phyloP scores from a whole-genome alignment of 2,329 filamentous ascomycete species.

The Stagonosporopsis cucurbitacearum region DNA sequence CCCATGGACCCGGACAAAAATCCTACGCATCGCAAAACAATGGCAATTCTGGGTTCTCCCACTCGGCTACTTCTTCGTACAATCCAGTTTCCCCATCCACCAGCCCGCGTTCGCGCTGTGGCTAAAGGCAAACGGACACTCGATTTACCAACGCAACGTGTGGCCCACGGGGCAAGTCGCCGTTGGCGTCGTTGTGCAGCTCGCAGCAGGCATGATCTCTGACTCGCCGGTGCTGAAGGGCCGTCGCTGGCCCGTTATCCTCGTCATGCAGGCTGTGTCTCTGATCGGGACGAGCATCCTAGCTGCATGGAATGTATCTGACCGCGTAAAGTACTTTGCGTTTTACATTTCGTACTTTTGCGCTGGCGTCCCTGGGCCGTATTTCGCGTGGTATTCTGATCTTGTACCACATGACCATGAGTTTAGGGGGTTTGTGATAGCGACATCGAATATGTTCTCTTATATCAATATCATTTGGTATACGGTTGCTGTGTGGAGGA shows the following conservation, averaged over 20 bases:
- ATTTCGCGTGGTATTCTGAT: conserved; percentile 35
- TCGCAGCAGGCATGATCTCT: conserved; percentile 48
- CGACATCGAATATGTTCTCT: conserved; percentile 33
- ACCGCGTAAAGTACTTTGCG: conserved; percentile 49
- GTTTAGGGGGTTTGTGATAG: conserved; percentile 35
- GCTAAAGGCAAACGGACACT: conserved; percentile 55
- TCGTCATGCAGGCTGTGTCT: conserved; percentile 46
- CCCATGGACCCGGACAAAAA: conserved; percentile 47
- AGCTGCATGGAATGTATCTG: conserved; percentile 56
- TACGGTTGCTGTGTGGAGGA: conserved; percentile 31
- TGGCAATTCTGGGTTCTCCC: conserved; percentile 60
- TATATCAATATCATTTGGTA: conserved; percentile 33
- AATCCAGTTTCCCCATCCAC: conserved; percentile 26
- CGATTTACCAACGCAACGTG: conserved; percentile 56
- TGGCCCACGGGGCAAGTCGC: conserved; percentile 56
- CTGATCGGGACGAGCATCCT: conserved; percentile 52
- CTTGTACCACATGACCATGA: conserved; percentile 38
- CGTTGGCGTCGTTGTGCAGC: conserved; percentile 54
- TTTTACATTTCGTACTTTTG: conserved; percentile 35
- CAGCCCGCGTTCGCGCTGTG: conserved; percentile 47
- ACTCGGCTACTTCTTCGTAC: conserved; percentile 54
- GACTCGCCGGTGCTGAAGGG: conserved; percentile 36
- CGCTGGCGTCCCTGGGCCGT: conserved; percentile 33
- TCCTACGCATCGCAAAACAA: conserved; percentile 51
- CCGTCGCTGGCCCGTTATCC: conserved; percentile 49